These are phyloP conservation scores for Lentinula raphanica DNA, from an alignment of 768 basidiomycete genomes.

Conservation along the genomic window DNA sequence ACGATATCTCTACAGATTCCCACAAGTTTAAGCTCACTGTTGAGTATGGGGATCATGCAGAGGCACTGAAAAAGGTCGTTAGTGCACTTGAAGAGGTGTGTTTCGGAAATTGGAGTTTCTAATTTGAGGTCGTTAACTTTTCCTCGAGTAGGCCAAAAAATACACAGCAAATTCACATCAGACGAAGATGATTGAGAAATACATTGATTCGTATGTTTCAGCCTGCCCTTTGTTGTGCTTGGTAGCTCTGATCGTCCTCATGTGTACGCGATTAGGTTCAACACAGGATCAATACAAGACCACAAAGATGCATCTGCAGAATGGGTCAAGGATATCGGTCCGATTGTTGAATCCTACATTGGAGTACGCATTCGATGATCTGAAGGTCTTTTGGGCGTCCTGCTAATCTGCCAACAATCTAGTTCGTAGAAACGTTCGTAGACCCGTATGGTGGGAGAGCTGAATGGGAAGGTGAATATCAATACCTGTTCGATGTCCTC, in stretches of 20 bases:
- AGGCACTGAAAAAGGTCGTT: constrained; percentile 47
- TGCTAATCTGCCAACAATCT: not conserved
- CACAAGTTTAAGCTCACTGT: constrained; percentile 51
- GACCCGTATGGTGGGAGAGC: constrained; percentile 90
- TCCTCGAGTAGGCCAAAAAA: constrained; percentile 65
- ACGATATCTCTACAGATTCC: constrained; percentile 41
- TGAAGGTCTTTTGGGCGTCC: not conserved
- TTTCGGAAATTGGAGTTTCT: not conserved
- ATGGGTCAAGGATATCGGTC: constrained; percentile 87
- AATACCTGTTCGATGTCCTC: too few species aligned
- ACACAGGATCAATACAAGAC: constrained; percentile 70
- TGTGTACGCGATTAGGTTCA: constrained; percentile 59
- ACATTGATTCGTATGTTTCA: constrained; percentile 66
- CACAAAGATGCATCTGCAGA: constrained; percentile 73
- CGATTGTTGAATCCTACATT: constrained; percentile 84
- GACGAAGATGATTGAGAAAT: constrained; percentile 66
- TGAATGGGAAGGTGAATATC: constrained; percentile 87
- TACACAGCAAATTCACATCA: constrained; percentile 72
- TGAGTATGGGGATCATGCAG: constrained; percentile 72
- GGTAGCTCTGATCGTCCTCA: constrained; percentile 2
- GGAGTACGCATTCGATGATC: constrained; percentile 38
- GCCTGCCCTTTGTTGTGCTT: not conserved
- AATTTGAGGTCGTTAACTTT: too few species aligned
- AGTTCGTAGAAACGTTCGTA: constrained; percentile 80
- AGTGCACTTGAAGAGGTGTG: constrained; percentile 55